Conservation (phyloP, 1,284 basidiomycete species). For the Melanopsichium pennsylvanicum region DNA sequence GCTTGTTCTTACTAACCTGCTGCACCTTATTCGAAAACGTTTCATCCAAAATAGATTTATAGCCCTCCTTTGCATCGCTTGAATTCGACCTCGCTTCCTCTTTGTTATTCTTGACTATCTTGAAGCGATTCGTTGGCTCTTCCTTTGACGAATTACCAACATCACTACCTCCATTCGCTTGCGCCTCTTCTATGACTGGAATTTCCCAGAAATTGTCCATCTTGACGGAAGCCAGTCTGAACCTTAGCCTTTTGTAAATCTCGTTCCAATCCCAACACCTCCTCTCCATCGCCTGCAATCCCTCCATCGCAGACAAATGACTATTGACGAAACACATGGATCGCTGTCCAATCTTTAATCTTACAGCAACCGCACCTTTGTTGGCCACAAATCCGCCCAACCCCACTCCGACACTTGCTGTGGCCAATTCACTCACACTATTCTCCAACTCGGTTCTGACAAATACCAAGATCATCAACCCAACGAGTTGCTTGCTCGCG, state of each 20-base stretch:
- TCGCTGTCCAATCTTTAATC: conserved; percentile 86
- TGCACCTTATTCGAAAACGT: too few species aligned
- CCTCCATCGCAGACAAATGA: conserved; percentile 79
- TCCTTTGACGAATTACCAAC: neutral
- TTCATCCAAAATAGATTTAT: too few species aligned
- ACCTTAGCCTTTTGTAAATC: conserved; percentile 41
- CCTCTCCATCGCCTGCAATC: conserved; percentile 44
- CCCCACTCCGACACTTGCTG: conserved; percentile 40
- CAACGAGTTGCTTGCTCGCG: conserved; percentile 48
- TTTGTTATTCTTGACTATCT: conserved; percentile 8
- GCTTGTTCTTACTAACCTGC: too few species aligned
- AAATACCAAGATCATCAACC: conserved; percentile 39
- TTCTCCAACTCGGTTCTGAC: conserved; percentile 10
- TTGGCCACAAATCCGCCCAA: conserved; percentile 50
- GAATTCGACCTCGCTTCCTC: too few species aligned
- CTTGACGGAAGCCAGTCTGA: conserved; percentile 2
- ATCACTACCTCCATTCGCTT: neutral
- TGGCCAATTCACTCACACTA: conserved; percentile 19
- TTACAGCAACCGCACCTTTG: conserved; percentile 80
- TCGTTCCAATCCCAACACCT: conserved; percentile 51
- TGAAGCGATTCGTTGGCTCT: conserved; percentile 7
- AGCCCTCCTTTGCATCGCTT: too few species aligned
- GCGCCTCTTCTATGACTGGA: conserved; percentile 73
- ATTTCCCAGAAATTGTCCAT: conserved; percentile 69
- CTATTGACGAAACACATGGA: conserved; percentile 93